These are phyloP conservation scores for Chlorella variabilis DNA, from an alignment of 163 green algal genomes.

Conservation along the genomic window DNA sequence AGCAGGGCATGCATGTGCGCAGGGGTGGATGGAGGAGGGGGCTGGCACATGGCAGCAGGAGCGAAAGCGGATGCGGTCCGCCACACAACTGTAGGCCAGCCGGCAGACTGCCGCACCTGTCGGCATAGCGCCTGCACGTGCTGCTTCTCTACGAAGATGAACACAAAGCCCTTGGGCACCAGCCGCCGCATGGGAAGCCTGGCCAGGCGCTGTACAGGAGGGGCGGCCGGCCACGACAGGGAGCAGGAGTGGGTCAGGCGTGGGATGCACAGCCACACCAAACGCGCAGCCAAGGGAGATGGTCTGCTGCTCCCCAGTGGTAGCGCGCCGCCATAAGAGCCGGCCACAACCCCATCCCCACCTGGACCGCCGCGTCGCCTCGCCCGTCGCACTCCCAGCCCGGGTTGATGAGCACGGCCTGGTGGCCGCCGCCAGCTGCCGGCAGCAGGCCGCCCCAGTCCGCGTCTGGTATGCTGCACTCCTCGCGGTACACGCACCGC, in stretches of 20 bases:
- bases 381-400: constrained; percentile 62
- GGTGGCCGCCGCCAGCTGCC: constrained; percentile 32
- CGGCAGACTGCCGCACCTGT: too few species aligned
- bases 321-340: too few species aligned
- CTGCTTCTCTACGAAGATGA: constrained; percentile 88
- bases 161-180: constrained; percentile 87
- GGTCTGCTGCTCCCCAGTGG: too few species aligned
- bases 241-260: neutral
- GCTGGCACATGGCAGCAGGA: too few species aligned
- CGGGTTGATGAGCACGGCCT: constrained; percentile 79
- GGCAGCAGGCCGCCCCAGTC: constrained; percentile 19
- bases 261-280: too few species aligned
- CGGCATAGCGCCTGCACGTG: constrained; percentile 59
- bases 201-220: constrained; percentile 46
- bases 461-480: neutral
- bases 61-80: too few species aligned
- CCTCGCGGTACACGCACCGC: constrained; percentile 1
- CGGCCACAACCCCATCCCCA: neutral
- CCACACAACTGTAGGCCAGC: too few species aligned
- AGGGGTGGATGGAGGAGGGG: too few species aligned
- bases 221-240: neutral
- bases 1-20: neutral
- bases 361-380: constrained; percentile 23
- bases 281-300: neutral
- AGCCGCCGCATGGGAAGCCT: constrained; percentile 72